Evolutionary conservation across 1,139 yeast species (phyloP).

Genomic region (Yarrowia galli): DNA sequence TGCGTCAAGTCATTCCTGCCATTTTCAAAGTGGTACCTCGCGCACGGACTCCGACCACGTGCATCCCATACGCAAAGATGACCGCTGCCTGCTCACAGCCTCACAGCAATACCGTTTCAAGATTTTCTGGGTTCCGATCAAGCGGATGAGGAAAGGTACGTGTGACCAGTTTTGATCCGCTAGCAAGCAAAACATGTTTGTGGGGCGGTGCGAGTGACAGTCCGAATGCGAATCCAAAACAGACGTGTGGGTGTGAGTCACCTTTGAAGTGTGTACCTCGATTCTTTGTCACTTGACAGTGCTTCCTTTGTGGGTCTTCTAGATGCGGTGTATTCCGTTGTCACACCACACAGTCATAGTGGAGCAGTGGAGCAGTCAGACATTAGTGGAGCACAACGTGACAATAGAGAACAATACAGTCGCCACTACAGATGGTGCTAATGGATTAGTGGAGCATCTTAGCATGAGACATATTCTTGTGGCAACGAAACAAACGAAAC

Average conservation of each 20-base stretch:
- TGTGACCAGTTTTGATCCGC: slow-evolving; percentile 14
- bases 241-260: not conserved
- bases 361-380: not conserved
- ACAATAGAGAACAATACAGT: not conserved
- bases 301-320: slow-evolving; percentile 2
- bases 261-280: not conserved
- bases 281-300: not conserved
- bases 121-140: slow-evolving; percentile 19
- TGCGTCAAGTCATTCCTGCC: not conserved
- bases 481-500: not conserved
- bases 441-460: not conserved
- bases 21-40: not conserved
- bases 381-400: no score
- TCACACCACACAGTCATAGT: not conserved
- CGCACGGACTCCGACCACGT: slow-evolving; percentile 27
- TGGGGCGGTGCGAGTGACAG: not conserved
- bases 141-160: slow-evolving; percentile 12
- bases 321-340: slow-evolving; percentile 21
- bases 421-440: not conserved
- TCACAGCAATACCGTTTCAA: slow-evolving; percentile 26
- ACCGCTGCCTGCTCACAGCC: slow-evolving; percentile 31
- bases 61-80: slow-evolving; percentile 28
- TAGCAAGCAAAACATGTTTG: not conserved
- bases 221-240: no score
- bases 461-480: not conserved